Percentiles rank a stretch among this genome's conserved stretches.
phyloP scores from a whole-genome alignment of 257 asterid species.

The Solanum piurae region DNA sequence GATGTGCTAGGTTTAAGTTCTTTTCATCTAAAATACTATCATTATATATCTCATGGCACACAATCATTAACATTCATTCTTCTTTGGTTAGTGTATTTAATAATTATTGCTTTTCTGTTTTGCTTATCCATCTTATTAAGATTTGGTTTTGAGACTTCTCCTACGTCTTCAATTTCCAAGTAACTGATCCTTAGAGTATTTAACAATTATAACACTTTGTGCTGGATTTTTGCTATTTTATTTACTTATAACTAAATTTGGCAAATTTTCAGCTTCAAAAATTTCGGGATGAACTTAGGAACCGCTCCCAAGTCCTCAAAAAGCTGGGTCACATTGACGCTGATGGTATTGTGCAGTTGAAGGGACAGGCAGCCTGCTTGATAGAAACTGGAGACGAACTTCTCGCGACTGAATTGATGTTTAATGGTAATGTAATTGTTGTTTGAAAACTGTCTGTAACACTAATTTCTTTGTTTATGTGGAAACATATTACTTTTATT shows the following conservation, averaged over 20 bases:
- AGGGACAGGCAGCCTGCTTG: constrained; percentile 96
- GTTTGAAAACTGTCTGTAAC: neutral
- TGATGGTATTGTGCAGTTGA: constrained; percentile 81
- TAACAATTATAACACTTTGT: neutral
- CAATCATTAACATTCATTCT: neutral
- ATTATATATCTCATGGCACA: neutral
- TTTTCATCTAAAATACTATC: neutral
- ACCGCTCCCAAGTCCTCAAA: constrained; percentile 84
- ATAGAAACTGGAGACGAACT: constrained; percentile 98
- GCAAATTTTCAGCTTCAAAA: constrained; percentile 70
- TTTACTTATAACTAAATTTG: neutral
- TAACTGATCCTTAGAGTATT: neutral
- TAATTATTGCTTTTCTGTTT: neutral
- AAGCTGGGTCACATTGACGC: constrained; percentile 82
- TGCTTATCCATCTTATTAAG: neutral
- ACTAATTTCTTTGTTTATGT: neutral
- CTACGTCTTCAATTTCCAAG: neutral
- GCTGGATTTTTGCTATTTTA: neutral
- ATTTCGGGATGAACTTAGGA: constrained; percentile 89
- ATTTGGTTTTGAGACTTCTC: neutral
- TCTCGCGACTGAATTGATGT: constrained; percentile 92
- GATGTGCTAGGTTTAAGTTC: neutral
- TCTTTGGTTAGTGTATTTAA: neutral
- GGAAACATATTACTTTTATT: neutral
- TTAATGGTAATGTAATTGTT: constrained; percentile 45